These are phyloP conservation scores for Candida jianshihensis DNA, from an alignment of 805 yeast genomes.

Conservation along the genomic window DNA sequence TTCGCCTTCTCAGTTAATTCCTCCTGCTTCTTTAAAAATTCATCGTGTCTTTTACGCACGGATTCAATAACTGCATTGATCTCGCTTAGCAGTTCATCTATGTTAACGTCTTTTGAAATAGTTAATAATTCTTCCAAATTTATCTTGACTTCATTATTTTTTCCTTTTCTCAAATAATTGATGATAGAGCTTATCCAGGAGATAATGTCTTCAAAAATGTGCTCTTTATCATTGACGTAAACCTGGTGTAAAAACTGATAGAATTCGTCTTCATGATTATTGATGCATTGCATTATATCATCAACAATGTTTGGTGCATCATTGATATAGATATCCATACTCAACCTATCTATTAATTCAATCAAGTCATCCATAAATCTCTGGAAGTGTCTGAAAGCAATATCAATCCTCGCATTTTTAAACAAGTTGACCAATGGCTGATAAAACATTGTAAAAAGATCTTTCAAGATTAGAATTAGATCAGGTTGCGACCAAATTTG, in stretches of 20 bases:
- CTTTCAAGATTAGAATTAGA: constrained; percentile 66
- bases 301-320: constrained; percentile 61
- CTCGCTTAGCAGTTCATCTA: constrained; percentile 28
- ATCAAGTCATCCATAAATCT: constrained; percentile 63
- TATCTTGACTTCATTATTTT: constrained; percentile 29
- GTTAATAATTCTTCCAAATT: constrained; percentile 33
- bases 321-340: constrained; percentile 41
- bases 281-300: constrained; percentile 55
- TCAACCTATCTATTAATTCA: constrained; percentile 41
- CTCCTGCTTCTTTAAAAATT: constrained; percentile 23
- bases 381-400: constrained; percentile 58
- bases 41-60: constrained; percentile 28
- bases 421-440: constrained; percentile 68
- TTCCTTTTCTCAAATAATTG: constrained; percentile 56
- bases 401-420: constrained; percentile 57
- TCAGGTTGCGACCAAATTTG: constrained; percentile 84
- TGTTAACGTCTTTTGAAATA: constrained; percentile 19
- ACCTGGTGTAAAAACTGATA: constrained; percentile 75
- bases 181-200: constrained; percentile 69
- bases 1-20: constrained; percentile 17
- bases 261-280: constrained; percentile 64
- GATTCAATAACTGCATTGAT: constrained; percentile 30
- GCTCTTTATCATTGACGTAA: constrained; percentile 68
- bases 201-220: constrained; percentile 64
- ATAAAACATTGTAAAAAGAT: constrained; percentile 63